phyloP scores from a whole-genome alignment of 768 basidiomycete species.

The Pulveroboletus sp. region DNA sequence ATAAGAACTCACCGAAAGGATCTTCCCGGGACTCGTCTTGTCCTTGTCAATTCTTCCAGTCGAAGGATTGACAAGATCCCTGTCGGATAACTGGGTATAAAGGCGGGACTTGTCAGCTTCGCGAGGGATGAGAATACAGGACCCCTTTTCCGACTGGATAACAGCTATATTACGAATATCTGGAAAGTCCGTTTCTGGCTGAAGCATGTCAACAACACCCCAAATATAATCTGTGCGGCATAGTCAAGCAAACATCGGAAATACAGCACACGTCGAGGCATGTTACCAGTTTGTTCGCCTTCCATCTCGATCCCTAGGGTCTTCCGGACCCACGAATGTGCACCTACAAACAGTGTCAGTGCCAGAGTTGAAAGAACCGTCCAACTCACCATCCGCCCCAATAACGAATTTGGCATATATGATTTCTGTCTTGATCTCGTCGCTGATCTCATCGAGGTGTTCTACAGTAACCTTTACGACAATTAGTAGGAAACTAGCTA shows the following conservation, averaged over 20 bases:
- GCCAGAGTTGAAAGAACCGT: too few species aligned
- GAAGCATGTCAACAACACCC: constrained; percentile 49
- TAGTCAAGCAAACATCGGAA: not conserved
- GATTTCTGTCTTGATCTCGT: constrained; percentile 29
- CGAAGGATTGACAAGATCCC: constrained; percentile 39
- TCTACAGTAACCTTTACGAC: constrained; percentile 19
- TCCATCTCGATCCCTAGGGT: constrained; percentile 30
- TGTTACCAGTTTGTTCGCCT: constrained; percentile 42
- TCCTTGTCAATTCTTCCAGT: constrained; percentile 53
- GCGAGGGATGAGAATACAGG: constrained; percentile 72
- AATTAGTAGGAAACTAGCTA: not conserved
- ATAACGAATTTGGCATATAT: constrained; percentile 35
- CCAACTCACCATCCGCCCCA: constrained; percentile 34
- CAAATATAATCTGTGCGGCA: too few species aligned
- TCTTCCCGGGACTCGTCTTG: constrained; percentile 44
- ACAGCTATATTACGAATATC: constrained; percentile 62
- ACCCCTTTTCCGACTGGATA: constrained; percentile 66
- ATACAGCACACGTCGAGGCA: not conserved
- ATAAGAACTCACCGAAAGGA: constrained; percentile 45
- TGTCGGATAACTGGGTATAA: constrained; percentile 63
- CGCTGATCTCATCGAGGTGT: constrained; percentile 23
- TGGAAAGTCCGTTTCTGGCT: constrained; percentile 69
- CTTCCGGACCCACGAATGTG: too few species aligned
- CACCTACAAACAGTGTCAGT: constrained; percentile 19
- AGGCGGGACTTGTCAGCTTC: constrained; percentile 64